Conservation (phyloP, 2,329 filamentous ascomycete genomes). For the Emmonsiellopsis sp. region DNA sequence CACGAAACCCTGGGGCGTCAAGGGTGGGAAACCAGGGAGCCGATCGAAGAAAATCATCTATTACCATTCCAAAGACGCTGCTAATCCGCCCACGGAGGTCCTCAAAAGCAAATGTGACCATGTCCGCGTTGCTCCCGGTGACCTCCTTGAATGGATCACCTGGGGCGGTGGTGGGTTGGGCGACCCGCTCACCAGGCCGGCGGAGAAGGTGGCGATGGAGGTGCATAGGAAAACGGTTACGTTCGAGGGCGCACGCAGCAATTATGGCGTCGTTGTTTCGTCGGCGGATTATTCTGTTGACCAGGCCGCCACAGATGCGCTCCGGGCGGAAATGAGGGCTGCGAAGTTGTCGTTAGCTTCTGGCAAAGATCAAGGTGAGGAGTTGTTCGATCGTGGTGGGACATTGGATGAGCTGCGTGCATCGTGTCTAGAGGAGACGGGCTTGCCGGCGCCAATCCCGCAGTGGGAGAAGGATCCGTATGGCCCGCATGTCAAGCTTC, state of each 20-base stretch:
- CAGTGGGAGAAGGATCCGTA: conserved; percentile 39
- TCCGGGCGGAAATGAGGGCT: conserved; percentile 25
- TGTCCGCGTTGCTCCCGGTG: conserved; percentile 36
- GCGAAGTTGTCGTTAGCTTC: conserved; percentile 11
- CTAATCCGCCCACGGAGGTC: conserved; percentile 23
- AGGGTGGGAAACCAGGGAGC: conserved; percentile 37
- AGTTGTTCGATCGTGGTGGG: conserved; percentile 38
- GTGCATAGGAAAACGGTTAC: conserved; percentile 39
- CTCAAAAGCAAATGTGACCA: conserved; percentile 43
- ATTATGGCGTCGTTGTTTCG: conserved; percentile 40
- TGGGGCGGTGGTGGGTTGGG: conserved; percentile 44
- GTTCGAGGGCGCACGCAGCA: conserved; percentile 30
- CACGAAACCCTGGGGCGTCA: conserved; percentile 42
- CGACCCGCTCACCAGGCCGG: conserved; percentile 37
- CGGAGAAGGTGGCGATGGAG: conserved; percentile 37
- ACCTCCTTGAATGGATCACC: conserved; percentile 43
- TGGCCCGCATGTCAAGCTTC: conserved; percentile 36
- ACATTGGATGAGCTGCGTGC: conserved; percentile 30
- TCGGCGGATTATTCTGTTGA: conserved; percentile 26
- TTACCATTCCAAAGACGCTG: conserved; percentile 28
- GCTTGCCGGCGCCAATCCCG: conserved; percentile 31
- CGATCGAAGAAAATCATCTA: conserved; percentile 37
- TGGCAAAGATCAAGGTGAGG: conserved; percentile 8
- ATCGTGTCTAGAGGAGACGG: conserved; percentile 34
- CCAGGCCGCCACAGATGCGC: conserved; percentile 24